Evolutionary conservation across 192 early-diverging fungal species (phyloP), one percentile per base, ranked within the genome.

Genomic region (Coemansia sp.): DNA sequence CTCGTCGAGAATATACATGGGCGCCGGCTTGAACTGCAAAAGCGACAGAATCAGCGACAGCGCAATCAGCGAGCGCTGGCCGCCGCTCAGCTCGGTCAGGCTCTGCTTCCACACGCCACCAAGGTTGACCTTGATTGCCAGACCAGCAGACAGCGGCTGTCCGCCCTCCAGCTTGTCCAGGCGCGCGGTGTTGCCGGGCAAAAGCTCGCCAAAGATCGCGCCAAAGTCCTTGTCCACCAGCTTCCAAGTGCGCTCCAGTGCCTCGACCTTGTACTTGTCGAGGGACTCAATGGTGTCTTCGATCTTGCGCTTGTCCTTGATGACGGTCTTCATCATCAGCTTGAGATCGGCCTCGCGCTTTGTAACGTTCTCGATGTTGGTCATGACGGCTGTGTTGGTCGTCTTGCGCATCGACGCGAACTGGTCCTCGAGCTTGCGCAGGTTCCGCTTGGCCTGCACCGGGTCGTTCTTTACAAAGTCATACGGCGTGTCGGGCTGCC

Each of bases 1-100:
- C 82, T 99, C 97, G 77, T 99, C 97, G 37, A 99, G 75, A 77
- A 99, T 97, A 79, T 99, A 99, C 97, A 99, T 97, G 13, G 97
- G 97, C 0, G 97, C 97, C 10, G 97, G 97, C 72, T 99, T 99
- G 75, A 94, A 98, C 85, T 97, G 94, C 12, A 99, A 85, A 23
- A 99, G 78, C 25, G 97, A 92, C 36, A 99, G 83, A 65, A 99
- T 98, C 39, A 99, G 78, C 11, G 97, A 95, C 28, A 99, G 87
- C 0, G 97, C 97, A 65, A 99, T 92, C 47, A 99, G 82, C 6
- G 96, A 98, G 87, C 94, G 79, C 80, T 99, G 97, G 1, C 97
- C 97, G 70, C 97, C 97, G 74, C 94, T 96, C 20, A 99, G 82
- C 74, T 99, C 97, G 9, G 94, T 91, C 68, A 99, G 82, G 63